Conservation (phyloP, 2,329 filamentous ascomycete genomes). For the Clarireedia homoeocarpa region DNA sequence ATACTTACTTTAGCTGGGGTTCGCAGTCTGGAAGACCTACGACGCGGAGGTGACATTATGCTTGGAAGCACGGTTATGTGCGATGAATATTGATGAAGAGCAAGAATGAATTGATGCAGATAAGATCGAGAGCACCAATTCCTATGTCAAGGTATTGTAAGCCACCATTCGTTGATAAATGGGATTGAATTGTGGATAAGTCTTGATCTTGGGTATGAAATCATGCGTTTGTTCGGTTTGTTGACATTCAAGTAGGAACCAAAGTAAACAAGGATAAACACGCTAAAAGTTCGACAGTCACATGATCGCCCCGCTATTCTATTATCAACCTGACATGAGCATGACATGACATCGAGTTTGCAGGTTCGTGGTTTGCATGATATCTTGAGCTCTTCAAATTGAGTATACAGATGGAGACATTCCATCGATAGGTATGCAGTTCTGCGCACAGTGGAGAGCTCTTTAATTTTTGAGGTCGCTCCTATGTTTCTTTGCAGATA, state of each 20-base stretch:
- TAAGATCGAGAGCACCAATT: neutral
- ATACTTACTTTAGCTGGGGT: conserved; percentile 27
- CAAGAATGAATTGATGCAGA: neutral
- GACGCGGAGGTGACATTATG: conserved; percentile 25
- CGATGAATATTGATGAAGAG: neutral
- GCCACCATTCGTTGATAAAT: neutral
- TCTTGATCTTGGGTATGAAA: neutral
- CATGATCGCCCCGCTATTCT: neutral
- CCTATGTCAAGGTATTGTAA: too few relatives aligned
- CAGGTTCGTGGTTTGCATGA: too few relatives aligned
- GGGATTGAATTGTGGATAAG: neutral
- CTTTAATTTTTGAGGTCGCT: too few relatives aligned
- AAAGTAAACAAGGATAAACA: conserved; percentile 5
- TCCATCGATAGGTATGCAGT: too few relatives aligned
- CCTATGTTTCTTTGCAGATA: too few relatives aligned
- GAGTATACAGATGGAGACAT: too few relatives aligned
- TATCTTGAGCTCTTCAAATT: neutral
- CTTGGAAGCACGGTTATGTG: neutral
- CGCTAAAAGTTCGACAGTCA: neutral
- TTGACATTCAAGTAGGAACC: neutral
- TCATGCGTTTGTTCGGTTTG: conserved; percentile 2
- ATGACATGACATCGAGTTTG: too few relatives aligned
- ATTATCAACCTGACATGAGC: too few relatives aligned
- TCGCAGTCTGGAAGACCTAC: conserved; percentile 28
- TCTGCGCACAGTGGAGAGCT: too few relatives aligned